Evolutionary conservation across 306 rosid genomes (phyloP), one percentile per base, ranked within the genome.

Genomic region (Alnus glutinosa): DNA sequence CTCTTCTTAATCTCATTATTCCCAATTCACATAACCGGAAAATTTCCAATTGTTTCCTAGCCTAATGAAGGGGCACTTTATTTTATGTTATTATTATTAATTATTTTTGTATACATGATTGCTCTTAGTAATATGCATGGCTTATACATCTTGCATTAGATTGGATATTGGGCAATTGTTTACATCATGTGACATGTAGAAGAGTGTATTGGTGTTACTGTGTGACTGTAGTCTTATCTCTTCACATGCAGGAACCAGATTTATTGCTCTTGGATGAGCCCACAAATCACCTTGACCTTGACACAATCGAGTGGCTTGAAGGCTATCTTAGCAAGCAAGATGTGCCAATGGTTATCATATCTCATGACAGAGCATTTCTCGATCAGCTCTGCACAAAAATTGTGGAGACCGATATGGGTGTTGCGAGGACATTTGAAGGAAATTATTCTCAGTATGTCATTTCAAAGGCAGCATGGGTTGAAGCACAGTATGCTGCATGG

Each of bases 401-500:
- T 77, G 99, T 95, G 93, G 99, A 95, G 84, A 95, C 99, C 75
- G 99, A 93, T 73, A 88, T 95, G 97, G 99, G 98, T 68, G 90
- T 93, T 30, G 84, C 97, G 74, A 90, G 96, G 76, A 95, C 97
- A 11, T 95, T 58, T 68, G 93, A 77, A 34, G 98, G 98, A 75
- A 95, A 95, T 79, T 95, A 95, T 89, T 95, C 98, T 7, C 84
- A 91, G 84, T 95, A 80, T 82, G 74, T 92, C 15, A 10, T 89
- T 83, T 86, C 94, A 66, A 95, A 84, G 84, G 98, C 94, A 54
- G 87, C 88, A 49, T 95, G 98, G 98, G 87, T 89, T 74, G 98
- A 92, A 85, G 73, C 93, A 74, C 98, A 95, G 83, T 77, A 88
- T 84, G 93, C 97, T 78, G 97, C 98, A 64, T 95, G 97, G 98